A percentile compares a stretch with the other conserved stretches of the same genome.
phyloP scores from a whole-genome alignment of 805 yeast genomes.

The Barnettozyma pratensis region DNA sequence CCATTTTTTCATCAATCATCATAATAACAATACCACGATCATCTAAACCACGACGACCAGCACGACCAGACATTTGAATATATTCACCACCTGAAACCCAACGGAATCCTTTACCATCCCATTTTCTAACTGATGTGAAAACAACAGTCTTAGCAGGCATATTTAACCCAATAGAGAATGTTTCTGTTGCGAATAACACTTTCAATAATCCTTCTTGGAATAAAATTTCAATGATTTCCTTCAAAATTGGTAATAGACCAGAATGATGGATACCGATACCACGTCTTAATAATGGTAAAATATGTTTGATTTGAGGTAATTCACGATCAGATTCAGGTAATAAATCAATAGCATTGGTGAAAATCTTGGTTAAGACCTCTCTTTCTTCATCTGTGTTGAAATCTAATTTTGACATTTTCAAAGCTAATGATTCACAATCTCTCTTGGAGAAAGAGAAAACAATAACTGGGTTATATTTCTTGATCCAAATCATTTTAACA shows the following conservation, averaged over 20 bases:
- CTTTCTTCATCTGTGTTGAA: conserved; percentile 93
- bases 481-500: conserved; percentile 96
- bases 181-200: conserved; percentile 95
- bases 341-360: conserved; percentile 81
- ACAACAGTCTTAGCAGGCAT: conserved; percentile 99
- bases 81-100: conserved; percentile 99
- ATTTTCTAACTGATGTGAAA: conserved; percentile 93
- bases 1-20: conserved; percentile 99
- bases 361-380: conserved; percentile 83
- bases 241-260: conserved; percentile 87
- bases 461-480: conserved; percentile 95
- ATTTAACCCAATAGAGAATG: conserved; percentile 95
- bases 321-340: conserved; percentile 89
- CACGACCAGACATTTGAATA: conserved; percentile 99
- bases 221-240: conserved; percentile 91
- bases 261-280: conserved; percentile 99
- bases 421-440: conserved; percentile 91
- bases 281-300: conserved; percentile 80
- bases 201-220: conserved; percentile 96
- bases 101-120: conserved; percentile 97
- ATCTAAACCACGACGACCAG: conserved; percentile 99
- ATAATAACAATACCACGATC: conserved; percentile 98
- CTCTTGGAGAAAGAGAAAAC: conserved; percentile 97
- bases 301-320: conserved; percentile 90
- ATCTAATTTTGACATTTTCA: conserved; percentile 93